Evolutionary conservation across 2,329 filamentous ascomycete species (phyloP), one percentile per base, ranked within the genome.

Genomic region (Xylaria sp.): DNA sequence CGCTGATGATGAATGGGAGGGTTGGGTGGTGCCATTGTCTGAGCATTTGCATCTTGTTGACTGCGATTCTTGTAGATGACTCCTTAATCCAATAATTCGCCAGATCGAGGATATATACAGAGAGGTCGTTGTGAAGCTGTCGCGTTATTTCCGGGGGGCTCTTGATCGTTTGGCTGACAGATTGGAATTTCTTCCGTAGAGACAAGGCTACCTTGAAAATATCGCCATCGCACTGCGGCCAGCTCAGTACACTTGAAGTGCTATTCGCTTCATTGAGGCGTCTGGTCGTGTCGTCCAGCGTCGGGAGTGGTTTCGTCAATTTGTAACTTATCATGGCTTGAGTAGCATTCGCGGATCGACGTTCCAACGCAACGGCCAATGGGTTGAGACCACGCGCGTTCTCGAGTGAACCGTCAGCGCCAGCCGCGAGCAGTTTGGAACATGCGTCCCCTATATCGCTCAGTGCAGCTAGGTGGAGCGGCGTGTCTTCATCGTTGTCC

Each of bases 361-460:
- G 24, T 51, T 61, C 30, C 21, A 66, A 42, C 36, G 64, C 64
- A 39, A 61, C n/a, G 9, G 50, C 57, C 1, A 66, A 27, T 17
- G 64, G 50, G 2, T 39, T 66, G 21, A 61, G 51, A 12, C 64
- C 51, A 17, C 58, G 57, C 17, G 17, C 50, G 19, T 66, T 61
- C 42, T 55, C 21, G 21, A 51, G 12, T 8, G 51, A 42, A 8
- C 27, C 32, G n/a, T 45, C 21, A 17, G 62, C 12, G 17, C 55
- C 62, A 32, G 32, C 47, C 32, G 30, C 32, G 7, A 66, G 51
- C 7, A 66, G 21, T 45, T 45, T 61, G 4, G 51, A 27, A 48
- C 64, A 66, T 11, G 42, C 57, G 7, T 66, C 57, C 21, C 64
- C 56, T 50, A 66, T 55, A 66, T 66, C 51, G 24, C n/a, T 39